A percentile compares a stretch with the other conserved stretches of the same genome.
Evolutionary conservation across 2,329 filamentous ascomycete genomes (phyloP).

Genomic region (Thelonectria blattea): DNA sequence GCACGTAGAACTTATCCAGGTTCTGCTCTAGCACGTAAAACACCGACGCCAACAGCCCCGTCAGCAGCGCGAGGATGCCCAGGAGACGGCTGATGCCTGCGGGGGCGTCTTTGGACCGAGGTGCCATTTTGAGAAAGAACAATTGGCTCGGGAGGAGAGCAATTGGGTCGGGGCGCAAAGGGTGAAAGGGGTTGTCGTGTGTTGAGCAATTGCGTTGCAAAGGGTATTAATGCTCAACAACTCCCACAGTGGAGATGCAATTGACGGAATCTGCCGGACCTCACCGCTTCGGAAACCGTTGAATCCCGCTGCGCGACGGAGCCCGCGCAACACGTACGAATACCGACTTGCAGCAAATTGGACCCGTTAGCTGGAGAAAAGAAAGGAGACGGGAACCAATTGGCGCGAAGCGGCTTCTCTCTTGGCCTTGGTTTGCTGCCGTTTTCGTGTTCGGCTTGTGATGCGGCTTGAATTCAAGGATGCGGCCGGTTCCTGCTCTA

Average conservation of each 20-base stretch:
- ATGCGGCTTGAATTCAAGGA: no score
- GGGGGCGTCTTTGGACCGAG: conserved; percentile 20
- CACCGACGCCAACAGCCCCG: conserved; percentile 60
- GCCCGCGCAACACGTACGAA: no score
- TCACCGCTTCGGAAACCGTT: conserved; percentile 38
- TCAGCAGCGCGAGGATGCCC: conserved; percentile 57
- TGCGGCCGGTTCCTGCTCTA: neutral
- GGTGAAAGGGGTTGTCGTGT: neutral
- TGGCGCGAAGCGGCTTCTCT: neutral
- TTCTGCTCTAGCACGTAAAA: conserved; percentile 64
- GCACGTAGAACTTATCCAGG: conserved; percentile 75
- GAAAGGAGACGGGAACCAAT: conserved; percentile 7
- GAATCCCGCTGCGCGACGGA: conserved; percentile 29
- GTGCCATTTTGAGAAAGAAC: conserved; percentile 10
- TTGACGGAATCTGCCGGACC: conserved; percentile 28
- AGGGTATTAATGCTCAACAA: conserved; percentile 26
- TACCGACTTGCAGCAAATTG: neutral
- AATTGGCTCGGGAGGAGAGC: conserved; percentile 20
- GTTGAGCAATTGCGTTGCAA: neutral
- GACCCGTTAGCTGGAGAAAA: conserved; percentile 11
- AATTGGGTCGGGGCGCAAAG: neutral
- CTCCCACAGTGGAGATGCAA: conserved; percentile 10
- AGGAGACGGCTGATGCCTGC: conserved; percentile 47
- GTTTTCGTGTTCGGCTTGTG: conserved; percentile 36
- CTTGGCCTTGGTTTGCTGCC: neutral